phyloP scores from a whole-genome alignment of 345 rosid genomes.

The Xanthoceras sorbifolium region DNA sequence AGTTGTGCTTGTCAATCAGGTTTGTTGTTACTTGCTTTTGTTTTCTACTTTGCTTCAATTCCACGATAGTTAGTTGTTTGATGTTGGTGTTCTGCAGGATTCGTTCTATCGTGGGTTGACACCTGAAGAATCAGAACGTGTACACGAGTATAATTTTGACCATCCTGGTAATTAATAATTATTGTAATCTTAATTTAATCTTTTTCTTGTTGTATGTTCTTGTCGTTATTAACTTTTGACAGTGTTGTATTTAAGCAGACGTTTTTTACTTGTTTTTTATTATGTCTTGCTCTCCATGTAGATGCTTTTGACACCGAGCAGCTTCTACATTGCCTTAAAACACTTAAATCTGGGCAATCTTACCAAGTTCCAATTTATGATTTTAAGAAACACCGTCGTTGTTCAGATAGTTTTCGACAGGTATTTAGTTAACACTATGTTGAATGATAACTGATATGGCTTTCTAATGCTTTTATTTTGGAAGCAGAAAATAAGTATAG shows the following conservation, averaged over 20 bases:
- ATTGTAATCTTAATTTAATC: not conserved
- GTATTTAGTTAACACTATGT: slow-evolving; percentile 29
- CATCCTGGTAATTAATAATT: slow-evolving; percentile 70
- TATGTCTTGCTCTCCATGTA: slow-evolving; percentile 20
- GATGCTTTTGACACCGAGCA: slow-evolving; percentile 99
- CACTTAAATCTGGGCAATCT: slow-evolving; percentile 73
- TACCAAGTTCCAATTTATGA: slow-evolving; percentile 93
- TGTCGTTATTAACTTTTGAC: not conserved
- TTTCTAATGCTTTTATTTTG: not conserved
- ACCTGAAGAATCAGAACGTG: slow-evolving; percentile 70
- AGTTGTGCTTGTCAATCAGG: slow-evolving; percentile 94
- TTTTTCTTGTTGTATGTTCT: not conserved
- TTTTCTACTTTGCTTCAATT: not conserved
- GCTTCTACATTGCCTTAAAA: slow-evolving; percentile 77
- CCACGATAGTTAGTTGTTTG: not conserved
- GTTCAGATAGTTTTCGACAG: slow-evolving; percentile 89
- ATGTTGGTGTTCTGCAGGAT: slow-evolving; percentile 51
- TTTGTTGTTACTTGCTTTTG: slow-evolving; percentile 22
- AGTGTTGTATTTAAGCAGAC: not conserved
- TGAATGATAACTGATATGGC: not conserved
- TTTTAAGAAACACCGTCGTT: slow-evolving; percentile 83
- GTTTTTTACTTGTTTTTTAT: not conserved
- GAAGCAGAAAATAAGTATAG: not conserved
- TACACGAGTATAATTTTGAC: slow-evolving; percentile 96
- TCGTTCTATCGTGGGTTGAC: slow-evolving; percentile 95